phyloP scores from a whole-genome alignment of 106 monocot species.

The Amphibolis antarctica region DNA sequence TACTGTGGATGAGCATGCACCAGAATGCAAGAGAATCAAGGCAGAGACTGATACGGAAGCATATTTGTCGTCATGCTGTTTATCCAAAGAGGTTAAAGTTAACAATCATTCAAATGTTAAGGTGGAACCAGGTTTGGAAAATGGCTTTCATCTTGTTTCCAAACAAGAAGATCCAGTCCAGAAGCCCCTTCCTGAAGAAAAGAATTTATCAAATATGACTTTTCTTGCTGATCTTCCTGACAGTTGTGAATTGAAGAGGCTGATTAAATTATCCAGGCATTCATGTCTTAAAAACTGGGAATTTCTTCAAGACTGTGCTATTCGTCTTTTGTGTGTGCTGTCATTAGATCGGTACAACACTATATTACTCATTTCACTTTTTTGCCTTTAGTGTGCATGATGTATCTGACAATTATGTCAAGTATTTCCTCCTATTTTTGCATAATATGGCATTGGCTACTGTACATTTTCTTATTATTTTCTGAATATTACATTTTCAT shows the following conservation, averaged over 20 bases:
- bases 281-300: conserved; percentile 91
- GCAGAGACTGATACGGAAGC: background rate
- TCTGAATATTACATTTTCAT: background rate
- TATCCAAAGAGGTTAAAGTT: conserved; percentile 3
- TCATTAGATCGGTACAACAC: conserved; percentile 78
- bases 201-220: conserved; percentile 13
- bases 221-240: conserved; percentile 28
- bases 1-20: conserved; percentile 34
- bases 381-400: too few relatives aligned
- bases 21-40: conserved; percentile 44
- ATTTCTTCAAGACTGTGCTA: conserved; percentile 93
- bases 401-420: too few relatives aligned
- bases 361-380: background rate
- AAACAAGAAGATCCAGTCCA: conserved; percentile 6
- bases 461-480: background rate
- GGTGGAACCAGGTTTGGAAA: conserved; percentile 27
- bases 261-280: conserved; percentile 53
- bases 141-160: conserved; percentile 10
- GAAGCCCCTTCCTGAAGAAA: conserved; percentile 14
- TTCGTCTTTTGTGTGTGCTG: conserved; percentile 82
- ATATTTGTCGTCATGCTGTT: background rate
- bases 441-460: too few relatives aligned
- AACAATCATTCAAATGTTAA: conserved; percentile 29
- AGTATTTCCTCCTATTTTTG: too few relatives aligned
- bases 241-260: conserved; percentile 45